These are phyloP conservation scores for Massarina eburnea DNA, from an alignment of 2,329 filamentous ascomycete species.

Conservation along the genomic window DNA sequence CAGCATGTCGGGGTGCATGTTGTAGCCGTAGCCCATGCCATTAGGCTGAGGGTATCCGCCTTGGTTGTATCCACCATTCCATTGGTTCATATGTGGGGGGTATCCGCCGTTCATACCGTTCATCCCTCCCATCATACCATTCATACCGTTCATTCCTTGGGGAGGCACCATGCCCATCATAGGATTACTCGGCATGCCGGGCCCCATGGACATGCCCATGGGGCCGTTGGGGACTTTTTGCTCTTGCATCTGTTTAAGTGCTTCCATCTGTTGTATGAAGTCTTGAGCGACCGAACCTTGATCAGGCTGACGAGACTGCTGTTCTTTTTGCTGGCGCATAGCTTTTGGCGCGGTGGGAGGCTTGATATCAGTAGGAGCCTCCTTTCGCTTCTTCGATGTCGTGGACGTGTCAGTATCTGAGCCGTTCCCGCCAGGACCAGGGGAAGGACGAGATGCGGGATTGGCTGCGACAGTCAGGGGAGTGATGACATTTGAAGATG, in stretches of 20 bases:
- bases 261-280: slow-evolving; percentile 51
- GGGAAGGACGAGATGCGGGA: slow-evolving; percentile 31
- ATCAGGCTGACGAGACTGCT: slow-evolving; percentile 49
- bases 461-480: slow-evolving; percentile 25
- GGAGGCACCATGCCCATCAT: slow-evolving; percentile 38
- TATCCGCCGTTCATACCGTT: slow-evolving; percentile 6
- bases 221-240: slow-evolving; percentile 7
- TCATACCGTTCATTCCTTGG: slow-evolving; percentile 34
- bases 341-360: slow-evolving; percentile 50
- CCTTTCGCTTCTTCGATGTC: slow-evolving; percentile 71
- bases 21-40: slow-evolving; percentile 21
- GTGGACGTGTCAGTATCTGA: slow-evolving; percentile 37
- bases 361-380: slow-evolving; percentile 68
- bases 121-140: slow-evolving; percentile 36
- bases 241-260: slow-evolving; percentile 37
- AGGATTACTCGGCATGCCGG: slow-evolving; percentile 18
- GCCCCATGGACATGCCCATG: slow-evolving; percentile 40
- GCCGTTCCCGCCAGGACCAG: slow-evolving; percentile 34
- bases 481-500: slow-evolving; percentile 23
- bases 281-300: slow-evolving; percentile 51
- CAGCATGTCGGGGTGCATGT: slow-evolving; percentile 10
- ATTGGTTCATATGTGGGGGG: slow-evolving; percentile 2
- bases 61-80: slow-evolving; percentile 11
- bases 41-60: slow-evolving; percentile 11
- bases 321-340: slow-evolving; percentile 45